Base-by-base conservation (phyloP, 2,329 filamentous ascomycete genomes). In the Phaeoacremonium minimum region DNA sequence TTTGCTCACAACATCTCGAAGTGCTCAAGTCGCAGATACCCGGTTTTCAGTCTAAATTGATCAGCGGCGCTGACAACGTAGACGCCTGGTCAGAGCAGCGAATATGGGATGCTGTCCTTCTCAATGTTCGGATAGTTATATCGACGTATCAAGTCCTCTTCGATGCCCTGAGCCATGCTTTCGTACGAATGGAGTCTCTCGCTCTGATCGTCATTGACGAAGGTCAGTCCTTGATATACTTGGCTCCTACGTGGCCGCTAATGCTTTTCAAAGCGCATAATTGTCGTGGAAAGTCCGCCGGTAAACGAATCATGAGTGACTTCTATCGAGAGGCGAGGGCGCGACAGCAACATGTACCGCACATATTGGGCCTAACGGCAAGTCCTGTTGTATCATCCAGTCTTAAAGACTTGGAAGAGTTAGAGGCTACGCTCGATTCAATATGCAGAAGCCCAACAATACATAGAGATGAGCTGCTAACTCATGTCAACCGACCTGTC, bases 261-360 rank as follows among this genome's bases (percentile, higher is more conserved):
- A n/a, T n/a, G n/a, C n/a, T n/a, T n/a, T n/a, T n/a, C n/a, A n/a
- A 15, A 85, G 88, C 85, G 8, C 88, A 95, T 52, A 81, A 89
- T 53, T 91, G 85, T 47, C 71, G 69, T 5, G 66, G 69, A 14
- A 78, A 75, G 2, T 73, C 82, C 46, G 69, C 85, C 0, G 79
- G 80, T 9, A 81, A 80, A 38, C 73, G 66, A 28, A 83, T 95
- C 20, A 91, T 95, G 85, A 64, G 60, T 18, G 64, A 79, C 18
- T 83, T 85, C 46, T 95, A 94, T 49, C 75, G 79, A 43, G 62
- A 66, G 18, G 57, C 54, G 14, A 69, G 68, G 34, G 44, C 36
- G 0, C 44, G 38, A 3, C 67, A 66, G 0, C 41, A 55, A 0
- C 33, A 49, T 0, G 57, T 77, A 2, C 89, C 89, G 0, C 67